Conservation (phyloP, 108 stramenopile genomes). For the Pseudonitzschia pungens region DNA sequence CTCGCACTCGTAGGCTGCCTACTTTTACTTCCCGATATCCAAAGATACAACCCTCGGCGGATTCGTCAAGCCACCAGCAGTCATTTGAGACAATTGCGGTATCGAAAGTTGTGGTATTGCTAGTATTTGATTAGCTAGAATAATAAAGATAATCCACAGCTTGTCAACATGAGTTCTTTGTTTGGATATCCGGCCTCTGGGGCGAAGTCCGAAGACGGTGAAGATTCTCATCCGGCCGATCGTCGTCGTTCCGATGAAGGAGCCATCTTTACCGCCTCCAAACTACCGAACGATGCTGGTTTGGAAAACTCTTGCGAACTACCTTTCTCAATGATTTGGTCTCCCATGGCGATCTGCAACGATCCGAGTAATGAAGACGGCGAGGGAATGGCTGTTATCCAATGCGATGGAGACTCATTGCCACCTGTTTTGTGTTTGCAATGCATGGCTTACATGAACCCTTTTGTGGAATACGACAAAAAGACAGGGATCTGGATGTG, state of each 20-base stretch:
- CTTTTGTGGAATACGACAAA: conserved; percentile 32
- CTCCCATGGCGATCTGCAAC: conserved; percentile 36
- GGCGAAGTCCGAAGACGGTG: background rate
- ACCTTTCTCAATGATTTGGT: conserved; percentile 60
- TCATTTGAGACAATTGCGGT: no score
- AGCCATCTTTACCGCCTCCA: conserved; percentile 39
- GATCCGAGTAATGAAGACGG: background rate
- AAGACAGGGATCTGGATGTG: conserved; percentile 44
- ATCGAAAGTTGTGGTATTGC: no score
- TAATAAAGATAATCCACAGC: background rate
- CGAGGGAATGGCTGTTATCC: conserved; percentile 12
- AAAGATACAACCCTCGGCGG: no score
- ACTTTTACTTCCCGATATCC: no score
- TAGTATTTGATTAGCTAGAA: no score
- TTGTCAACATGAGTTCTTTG: conserved; percentile 1
- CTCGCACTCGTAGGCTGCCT: no score
- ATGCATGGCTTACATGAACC: conserved; percentile 55
- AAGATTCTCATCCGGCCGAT: background rate
- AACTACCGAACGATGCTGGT: conserved; percentile 44
- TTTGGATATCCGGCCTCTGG: no score
- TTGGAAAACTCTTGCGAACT: conserved; percentile 48
- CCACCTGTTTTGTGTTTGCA: conserved; percentile 49
- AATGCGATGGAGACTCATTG: conserved; percentile 14
- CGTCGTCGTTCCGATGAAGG: conserved; percentile 26
- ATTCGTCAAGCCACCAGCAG: no score